Conservation (phyloP, 169 alveolate genomes). For the Pseudocohnilembus persalinus region DNA sequence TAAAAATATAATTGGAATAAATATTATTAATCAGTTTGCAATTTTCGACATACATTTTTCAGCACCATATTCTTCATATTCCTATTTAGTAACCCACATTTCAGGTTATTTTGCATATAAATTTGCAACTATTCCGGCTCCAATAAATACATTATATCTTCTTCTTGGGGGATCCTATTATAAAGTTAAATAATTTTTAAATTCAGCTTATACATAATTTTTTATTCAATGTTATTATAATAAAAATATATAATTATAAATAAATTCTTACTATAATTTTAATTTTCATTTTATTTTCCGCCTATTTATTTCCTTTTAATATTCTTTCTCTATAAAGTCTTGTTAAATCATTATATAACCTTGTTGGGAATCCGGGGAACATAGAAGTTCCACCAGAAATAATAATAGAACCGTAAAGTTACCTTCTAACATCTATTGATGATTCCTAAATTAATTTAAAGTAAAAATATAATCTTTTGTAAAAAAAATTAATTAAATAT, state of each 20-base stretch:
- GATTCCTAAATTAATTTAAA: constrained; percentile 15
- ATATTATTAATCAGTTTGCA: too few relatives aligned
- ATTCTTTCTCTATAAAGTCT: constrained; percentile 43
- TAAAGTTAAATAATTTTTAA: not conserved
- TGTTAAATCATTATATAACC: constrained; percentile 67
- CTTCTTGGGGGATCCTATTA: constrained; percentile 80
- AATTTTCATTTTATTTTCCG: constrained; percentile 50
- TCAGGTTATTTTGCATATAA: constrained; percentile 31
- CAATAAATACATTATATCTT: constrained; percentile 73
- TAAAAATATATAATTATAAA: not conserved
- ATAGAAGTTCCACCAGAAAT: constrained; percentile 85
- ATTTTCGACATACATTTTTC: constrained; percentile 40
- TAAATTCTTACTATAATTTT: constrained; percentile 34
- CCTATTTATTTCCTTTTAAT: constrained; percentile 45
- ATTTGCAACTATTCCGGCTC: constrained; percentile 70
- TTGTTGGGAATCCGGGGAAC: constrained; percentile 84
- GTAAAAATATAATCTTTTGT: not conserved
- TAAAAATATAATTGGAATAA: too few relatives aligned
- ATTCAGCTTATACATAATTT: not conserved
- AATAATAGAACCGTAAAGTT: constrained; percentile 58
- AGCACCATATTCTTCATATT: constrained; percentile 69
- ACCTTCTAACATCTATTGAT: constrained; percentile 66
- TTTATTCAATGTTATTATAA: too few relatives aligned
- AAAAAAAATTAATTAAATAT: too few relatives aligned
- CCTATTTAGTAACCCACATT: constrained; percentile 65